These are phyloP conservation scores for Protea cynaroides DNA, from an alignment of 164 flowering plant species.

Conservation along the genomic window DNA sequence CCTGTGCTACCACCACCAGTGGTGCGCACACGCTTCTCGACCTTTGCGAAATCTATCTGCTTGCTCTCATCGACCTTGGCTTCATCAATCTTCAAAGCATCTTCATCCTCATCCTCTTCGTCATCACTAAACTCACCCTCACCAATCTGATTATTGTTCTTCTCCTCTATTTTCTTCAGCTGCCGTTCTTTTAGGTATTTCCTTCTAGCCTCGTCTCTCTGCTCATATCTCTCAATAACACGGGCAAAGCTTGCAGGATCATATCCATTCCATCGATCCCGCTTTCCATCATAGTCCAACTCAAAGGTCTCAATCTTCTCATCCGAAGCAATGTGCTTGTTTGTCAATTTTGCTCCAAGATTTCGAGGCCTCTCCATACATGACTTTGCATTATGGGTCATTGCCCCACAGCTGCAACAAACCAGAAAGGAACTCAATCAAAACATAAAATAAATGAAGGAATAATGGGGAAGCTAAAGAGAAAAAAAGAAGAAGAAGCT, in stretches of 20 bases:
- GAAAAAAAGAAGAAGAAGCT: too few species aligned
- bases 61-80: slow-evolving; percentile 90
- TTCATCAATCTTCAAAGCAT: slow-evolving; percentile 67
- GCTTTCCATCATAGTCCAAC: slow-evolving; percentile 75
- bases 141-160: slow-evolving; percentile 49
- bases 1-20: slow-evolving; percentile 98
- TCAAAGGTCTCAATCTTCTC: slow-evolving; percentile 76
- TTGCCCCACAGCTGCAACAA: slow-evolving; percentile 75
- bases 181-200: slow-evolving; percentile 67
- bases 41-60: slow-evolving; percentile 92
- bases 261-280: slow-evolving; percentile 89
- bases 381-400: slow-evolving; percentile 62
- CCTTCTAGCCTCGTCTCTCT: slow-evolving; percentile 70
- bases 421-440: not conserved
- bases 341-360: slow-evolving; percentile 66
- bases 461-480: too few species aligned
- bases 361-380: slow-evolving; percentile 86
- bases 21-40: slow-evolving; percentile 95
- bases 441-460: too few species aligned
- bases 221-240: slow-evolving; percentile 68
- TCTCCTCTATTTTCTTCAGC: slow-evolving; percentile 74
- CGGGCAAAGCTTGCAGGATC: slow-evolving; percentile 63
- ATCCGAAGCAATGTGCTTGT: slow-evolving; percentile 74
- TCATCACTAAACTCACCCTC: slow-evolving; percentile 52
- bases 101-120: slow-evolving; percentile 78